Evolutionary conservation across 441 rosid genomes (phyloP), one percentile per base, ranked within the genome.

Genomic region (Arabidopsis hybrid): DNA sequence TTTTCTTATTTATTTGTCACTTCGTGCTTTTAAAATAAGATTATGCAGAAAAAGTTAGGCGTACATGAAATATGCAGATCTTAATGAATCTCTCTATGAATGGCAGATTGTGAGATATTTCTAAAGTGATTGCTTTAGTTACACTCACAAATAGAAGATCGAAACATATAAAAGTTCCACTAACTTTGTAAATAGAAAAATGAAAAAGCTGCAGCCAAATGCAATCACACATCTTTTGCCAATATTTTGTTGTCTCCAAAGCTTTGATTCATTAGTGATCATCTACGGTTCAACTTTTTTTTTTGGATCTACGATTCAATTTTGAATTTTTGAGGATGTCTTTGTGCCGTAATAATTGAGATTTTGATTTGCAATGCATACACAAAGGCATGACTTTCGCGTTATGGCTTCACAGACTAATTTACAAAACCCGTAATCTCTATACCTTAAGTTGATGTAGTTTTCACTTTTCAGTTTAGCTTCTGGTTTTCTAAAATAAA

Each of bases 11-110:
- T 35, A 35, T 9, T 13, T 60, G 39, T 50, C 13, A 50, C 42
- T 31, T 45, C 4, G 10, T 61, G 53, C 1, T 40, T 12, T 31
- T 52, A 71, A 31, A 62, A 13, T 26, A 49, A 38, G 52, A 60
- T 13, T 61, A 31, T 8, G 17, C 69, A 29, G 38, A 31, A 31
- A 59, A 60, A 63, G 63, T 63, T 63, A 63, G 64, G 65, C 36
- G 65, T 45, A 45, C 29, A 36, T 65, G 65, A 73, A 31, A 32
- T 43, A 43, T 55, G 47, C 32, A 72, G 57, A 53, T 72, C 76
- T 35, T 63, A 35, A 34, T 21, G 47, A 53, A 72, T 72, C 76
- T 72, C 76, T 72, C 13, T 34, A 34, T 17, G 56, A 52, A 43
- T 72, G 39, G 8, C 70, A 64, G 39, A 26, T 72, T 72, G 32